Conservation (phyloP, 129 eudicot species). For the Logfia minima region DNA sequence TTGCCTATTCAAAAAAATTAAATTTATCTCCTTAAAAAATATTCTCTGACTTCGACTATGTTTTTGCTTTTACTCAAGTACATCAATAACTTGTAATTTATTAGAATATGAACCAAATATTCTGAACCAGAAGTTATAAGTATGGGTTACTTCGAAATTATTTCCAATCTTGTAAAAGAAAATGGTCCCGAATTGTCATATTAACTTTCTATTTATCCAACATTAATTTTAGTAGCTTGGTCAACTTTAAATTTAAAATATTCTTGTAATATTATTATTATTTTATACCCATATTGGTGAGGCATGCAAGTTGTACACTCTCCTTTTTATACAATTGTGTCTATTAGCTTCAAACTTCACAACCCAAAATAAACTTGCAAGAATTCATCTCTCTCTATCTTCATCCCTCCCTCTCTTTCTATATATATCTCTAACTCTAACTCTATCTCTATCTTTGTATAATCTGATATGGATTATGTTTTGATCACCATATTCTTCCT, state of each 20-base stretch:
- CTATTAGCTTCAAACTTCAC: slow-evolving; percentile 33
- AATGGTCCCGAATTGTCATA: slow-evolving; percentile 1
- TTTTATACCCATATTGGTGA: background rate
- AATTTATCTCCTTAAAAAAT: too few relatives aligned
- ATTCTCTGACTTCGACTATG: too few relatives aligned
- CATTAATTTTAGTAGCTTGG: background rate
- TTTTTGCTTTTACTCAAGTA: too few relatives aligned
- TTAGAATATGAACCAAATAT: background rate
- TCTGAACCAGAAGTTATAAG: background rate
- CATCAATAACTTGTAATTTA: too few relatives aligned
- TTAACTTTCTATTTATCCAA: background rate
- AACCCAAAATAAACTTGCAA: slow-evolving; percentile 20
- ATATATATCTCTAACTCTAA: background rate
- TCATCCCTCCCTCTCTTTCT: background rate
- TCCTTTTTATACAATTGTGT: slow-evolving; percentile 30
- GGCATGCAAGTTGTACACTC: slow-evolving; percentile 31
- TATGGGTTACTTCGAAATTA: background rate
- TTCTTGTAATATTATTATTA: background rate
- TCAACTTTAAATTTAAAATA: background rate
- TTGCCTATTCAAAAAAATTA: too few relatives aligned
- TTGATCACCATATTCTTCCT: slow-evolving; percentile 25
- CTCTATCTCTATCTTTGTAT: background rate
- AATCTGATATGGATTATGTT: slow-evolving; percentile 36
- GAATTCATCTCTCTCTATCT: slow-evolving; percentile 15
- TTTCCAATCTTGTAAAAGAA: background rate